These are phyloP conservation scores for Aplosporella prunicola DNA, from an alignment of 2,329 filamentous ascomycete species.

Conservation along the genomic window DNA sequence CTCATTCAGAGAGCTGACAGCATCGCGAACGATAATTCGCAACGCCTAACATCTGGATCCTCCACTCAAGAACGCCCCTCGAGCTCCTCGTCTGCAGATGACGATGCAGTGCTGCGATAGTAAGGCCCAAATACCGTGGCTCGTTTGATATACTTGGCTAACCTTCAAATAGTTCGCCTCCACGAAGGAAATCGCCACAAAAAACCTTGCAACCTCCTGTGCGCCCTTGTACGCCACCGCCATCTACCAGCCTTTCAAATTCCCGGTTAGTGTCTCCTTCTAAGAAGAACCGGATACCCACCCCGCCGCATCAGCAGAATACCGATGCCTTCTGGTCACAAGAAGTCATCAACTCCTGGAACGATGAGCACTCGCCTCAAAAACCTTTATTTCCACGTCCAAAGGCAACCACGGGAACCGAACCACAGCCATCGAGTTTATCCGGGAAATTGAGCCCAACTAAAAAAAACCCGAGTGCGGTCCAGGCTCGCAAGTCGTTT, in stretches of 20 bases:
- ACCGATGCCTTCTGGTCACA: slow-evolving; percentile 31
- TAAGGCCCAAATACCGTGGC: no score
- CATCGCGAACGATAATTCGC: no score
- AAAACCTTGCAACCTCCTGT: slow-evolving; percentile 21
- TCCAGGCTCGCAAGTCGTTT: slow-evolving; percentile 48
- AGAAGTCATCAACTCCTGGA: slow-evolving; percentile 27
- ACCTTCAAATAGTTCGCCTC: slow-evolving; percentile 10
- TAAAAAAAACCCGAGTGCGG: slow-evolving; percentile 23
- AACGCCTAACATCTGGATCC: no score
- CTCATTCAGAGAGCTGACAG: no score
- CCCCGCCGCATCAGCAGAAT: slow-evolving; percentile 23
- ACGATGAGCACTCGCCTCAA: slow-evolving; percentile 28
- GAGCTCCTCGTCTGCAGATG: slow-evolving; percentile 21
- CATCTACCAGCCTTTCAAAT: slow-evolving; percentile 18
- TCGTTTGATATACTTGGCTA: no score
- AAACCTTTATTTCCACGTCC: slow-evolving; percentile 26
- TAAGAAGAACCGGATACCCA: slow-evolving; percentile 24
- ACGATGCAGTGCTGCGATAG: slow-evolving; percentile 23
- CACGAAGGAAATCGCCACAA: slow-evolving; percentile 15
- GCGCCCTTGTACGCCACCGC: slow-evolving; percentile 23
- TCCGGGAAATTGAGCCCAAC: slow-evolving; percentile 22
- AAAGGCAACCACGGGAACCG: not conserved
- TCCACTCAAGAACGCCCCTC: slow-evolving; percentile 21
- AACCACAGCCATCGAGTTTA: slow-evolving; percentile 17
- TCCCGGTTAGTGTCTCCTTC: slow-evolving; percentile 28